These are phyloP conservation scores for Tylopilus sp. DNA, from an alignment of 768 basidiomycete genomes.

Conservation along the genomic window DNA sequence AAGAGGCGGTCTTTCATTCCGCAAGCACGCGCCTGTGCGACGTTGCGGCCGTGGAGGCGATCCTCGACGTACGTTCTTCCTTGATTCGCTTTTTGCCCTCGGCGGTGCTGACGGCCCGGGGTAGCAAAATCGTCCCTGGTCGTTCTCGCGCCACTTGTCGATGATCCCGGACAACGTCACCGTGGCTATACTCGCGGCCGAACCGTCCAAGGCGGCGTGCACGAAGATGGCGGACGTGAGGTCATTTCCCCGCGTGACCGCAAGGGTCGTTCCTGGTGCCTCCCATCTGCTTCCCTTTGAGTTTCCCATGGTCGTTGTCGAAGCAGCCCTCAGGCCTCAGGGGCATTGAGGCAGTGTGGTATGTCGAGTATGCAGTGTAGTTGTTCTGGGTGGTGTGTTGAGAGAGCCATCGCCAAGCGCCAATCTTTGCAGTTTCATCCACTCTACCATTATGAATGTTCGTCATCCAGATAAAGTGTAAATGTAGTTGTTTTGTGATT, in stretches of 20 bases:
- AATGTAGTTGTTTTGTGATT: too few relatives aligned
- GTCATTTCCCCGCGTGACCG: slow-evolving; percentile 3
- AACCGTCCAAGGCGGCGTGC: slow-evolving; percentile 3
- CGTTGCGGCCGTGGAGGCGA: slow-evolving; percentile 1
- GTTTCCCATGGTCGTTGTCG: slow-evolving; percentile 11
- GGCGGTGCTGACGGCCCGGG: neutral
- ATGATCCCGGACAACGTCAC: slow-evolving; percentile 6
- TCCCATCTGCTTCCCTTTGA: slow-evolving; percentile 17
- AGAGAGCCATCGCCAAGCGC: too few relatives aligned
- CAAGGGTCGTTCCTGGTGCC: slow-evolving; percentile 4
- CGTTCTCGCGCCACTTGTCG: slow-evolving; percentile 10
- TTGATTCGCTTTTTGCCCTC: neutral
- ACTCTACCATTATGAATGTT: too few relatives aligned
- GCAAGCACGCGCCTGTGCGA: slow-evolving; percentile 5
- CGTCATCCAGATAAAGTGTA: too few relatives aligned
- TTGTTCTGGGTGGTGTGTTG: too few relatives aligned
- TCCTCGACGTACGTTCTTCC: slow-evolving; percentile 9
- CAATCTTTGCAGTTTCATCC: too few relatives aligned
- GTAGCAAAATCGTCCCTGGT: slow-evolving; percentile 25
- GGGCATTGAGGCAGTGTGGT: neutral
- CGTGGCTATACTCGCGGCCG: slow-evolving; percentile 11
- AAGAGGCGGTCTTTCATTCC: neutral
- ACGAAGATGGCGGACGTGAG: slow-evolving; percentile 2
- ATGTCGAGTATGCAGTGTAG: neutral
- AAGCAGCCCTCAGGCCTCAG: slow-evolving; percentile 9